Evolutionary conservation across 768 basidiomycete genomes (phyloP).

Genomic region (Mycena polygramma): DNA sequence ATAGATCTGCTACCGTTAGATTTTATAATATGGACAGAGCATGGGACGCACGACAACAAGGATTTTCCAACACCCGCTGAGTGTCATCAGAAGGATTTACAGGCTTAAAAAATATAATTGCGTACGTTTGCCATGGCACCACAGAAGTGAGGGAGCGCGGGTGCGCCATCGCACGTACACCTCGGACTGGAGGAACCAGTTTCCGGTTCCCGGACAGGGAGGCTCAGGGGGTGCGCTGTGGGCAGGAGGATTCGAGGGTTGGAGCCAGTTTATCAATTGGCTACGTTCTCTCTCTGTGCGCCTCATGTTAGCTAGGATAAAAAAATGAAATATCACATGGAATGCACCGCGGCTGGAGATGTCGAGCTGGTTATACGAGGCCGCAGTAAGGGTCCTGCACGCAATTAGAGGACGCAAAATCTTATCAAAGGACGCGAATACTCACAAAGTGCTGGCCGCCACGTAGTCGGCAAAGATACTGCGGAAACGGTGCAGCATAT

Average conservation of each 20-base stretch:
- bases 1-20: constrained; percentile 20
- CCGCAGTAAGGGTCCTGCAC: constrained; percentile 11
- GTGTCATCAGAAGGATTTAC: neutral
- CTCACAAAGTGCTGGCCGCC: constrained; percentile 15
- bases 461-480: constrained; percentile 21
- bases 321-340: neutral
- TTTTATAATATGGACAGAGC: neutral
- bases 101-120: neutral
- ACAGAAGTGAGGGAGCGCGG: constrained; percentile 15
- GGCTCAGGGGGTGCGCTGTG: constrained; percentile 4
- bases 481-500: constrained; percentile 19
- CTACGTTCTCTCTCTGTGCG: constrained; percentile 19
- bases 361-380: constrained; percentile 5
- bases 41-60: constrained; percentile 25
- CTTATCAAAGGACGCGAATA: neutral
- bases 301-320: neutral
- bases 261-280: constrained; percentile 23
- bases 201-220: constrained; percentile 29
- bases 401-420: neutral
- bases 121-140: constrained; percentile 33
- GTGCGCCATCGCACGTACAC: constrained; percentile 27
- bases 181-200: constrained; percentile 28
- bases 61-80: constrained; percentile 33
- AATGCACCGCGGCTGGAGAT: constrained; percentile 11
- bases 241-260: constrained; percentile 18